Evolutionary conservation across 2,329 filamentous ascomycete species (phyloP).

Genomic region (Penicillium sp.): DNA sequence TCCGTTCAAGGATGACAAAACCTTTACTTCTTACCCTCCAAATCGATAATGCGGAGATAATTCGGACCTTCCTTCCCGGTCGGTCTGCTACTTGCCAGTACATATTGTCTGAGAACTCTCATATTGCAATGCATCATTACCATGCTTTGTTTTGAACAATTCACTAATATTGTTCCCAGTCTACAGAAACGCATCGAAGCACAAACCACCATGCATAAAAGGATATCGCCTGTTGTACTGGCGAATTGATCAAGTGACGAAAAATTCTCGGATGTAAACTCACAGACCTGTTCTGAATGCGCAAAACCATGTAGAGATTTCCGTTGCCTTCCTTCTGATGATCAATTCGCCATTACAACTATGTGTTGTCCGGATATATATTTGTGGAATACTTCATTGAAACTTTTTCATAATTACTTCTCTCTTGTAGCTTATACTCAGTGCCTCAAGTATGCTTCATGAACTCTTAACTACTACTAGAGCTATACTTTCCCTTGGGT

Average conservation of each 20-base stretch:
- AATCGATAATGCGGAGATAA: slow-evolving; percentile 67
- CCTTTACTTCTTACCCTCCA: slow-evolving; percentile 62
- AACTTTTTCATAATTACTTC: background rate
- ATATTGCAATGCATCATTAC: slow-evolving; percentile 5
- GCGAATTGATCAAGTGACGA: slow-evolving; percentile 58
- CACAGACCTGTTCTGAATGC: slow-evolving; percentile 76
- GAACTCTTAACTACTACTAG: too few relatives aligned
- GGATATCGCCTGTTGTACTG: slow-evolving; percentile 6
- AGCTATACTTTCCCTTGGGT: too few relatives aligned
- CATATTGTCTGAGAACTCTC: slow-evolving; percentile 59
- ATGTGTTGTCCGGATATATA: slow-evolving; percentile 5
- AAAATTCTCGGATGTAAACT: slow-evolving; percentile 97
- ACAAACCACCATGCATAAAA: background rate
- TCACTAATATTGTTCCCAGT: slow-evolving; percentile 4
- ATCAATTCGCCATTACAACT: slow-evolving; percentile 22
- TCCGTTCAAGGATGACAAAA: slow-evolving; percentile 58
- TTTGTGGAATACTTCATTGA: slow-evolving; percentile 19
- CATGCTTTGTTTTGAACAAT: slow-evolving; percentile 1
- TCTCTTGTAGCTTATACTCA: background rate
- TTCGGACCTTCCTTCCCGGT: slow-evolving; percentile 60
- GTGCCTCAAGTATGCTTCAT: too few relatives aligned
- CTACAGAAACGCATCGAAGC: background rate
- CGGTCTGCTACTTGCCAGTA: slow-evolving; percentile 72
- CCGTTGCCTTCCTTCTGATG: slow-evolving; percentile 99
- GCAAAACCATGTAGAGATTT: slow-evolving; percentile 96